Evolutionary conservation across 495 filamentous ascomycete species (phyloP).

Genomic region (Jackrogersella minutella): DNA sequence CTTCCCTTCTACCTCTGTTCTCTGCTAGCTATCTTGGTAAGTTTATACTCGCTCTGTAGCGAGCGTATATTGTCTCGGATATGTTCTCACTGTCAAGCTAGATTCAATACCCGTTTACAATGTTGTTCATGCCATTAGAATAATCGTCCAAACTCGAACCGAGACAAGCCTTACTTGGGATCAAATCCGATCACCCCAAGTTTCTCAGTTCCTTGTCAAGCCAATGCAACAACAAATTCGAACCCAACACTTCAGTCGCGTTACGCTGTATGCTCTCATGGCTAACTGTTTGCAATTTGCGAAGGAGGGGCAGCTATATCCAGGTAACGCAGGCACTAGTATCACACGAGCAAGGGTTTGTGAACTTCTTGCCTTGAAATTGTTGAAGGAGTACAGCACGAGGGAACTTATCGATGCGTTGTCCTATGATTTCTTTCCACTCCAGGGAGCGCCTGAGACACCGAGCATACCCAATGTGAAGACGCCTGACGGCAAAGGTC

Average conservation of each 20-base stretch:
- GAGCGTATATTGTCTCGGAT: conserved; percentile 8
- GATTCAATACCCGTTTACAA: conserved; percentile 82
- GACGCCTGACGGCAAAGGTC: conserved; percentile 43
- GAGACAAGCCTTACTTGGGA: conserved; percentile 97
- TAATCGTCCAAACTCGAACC: conserved; percentile 79
- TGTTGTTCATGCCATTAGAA: conserved; percentile 85
- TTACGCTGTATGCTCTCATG: conserved; percentile 87
- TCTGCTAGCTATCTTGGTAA: conserved; percentile 81
- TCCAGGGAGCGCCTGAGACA: conserved; percentile 74
- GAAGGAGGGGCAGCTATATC: conserved; percentile 82
- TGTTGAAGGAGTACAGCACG: conserved; percentile 87
- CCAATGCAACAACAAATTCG: conserved; percentile 85
- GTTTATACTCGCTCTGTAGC: conserved; percentile 11
- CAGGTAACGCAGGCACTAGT: conserved; percentile 81
- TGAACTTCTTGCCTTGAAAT: conserved; percentile 89
- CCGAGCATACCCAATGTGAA: conserved; percentile 48
- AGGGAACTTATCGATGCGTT: conserved; percentile 90
- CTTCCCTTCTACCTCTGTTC: conserved; percentile 81
- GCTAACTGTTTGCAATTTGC: conserved; percentile 93
- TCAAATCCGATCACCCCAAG: conserved; percentile 90
- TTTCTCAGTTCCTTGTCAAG: conserved; percentile 94
- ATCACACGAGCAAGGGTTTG: conserved; percentile 84
- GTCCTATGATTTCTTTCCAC: conserved; percentile 91
- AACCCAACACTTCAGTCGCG: conserved; percentile 79
- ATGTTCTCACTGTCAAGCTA: conserved; percentile 12